Percentiles rank a stretch among this genome's conserved stretches.
Evolutionary conservation across 2,329 filamentous ascomycete genomes (phyloP).

Genomic region (Arthrinium phaeospermum): DNA sequence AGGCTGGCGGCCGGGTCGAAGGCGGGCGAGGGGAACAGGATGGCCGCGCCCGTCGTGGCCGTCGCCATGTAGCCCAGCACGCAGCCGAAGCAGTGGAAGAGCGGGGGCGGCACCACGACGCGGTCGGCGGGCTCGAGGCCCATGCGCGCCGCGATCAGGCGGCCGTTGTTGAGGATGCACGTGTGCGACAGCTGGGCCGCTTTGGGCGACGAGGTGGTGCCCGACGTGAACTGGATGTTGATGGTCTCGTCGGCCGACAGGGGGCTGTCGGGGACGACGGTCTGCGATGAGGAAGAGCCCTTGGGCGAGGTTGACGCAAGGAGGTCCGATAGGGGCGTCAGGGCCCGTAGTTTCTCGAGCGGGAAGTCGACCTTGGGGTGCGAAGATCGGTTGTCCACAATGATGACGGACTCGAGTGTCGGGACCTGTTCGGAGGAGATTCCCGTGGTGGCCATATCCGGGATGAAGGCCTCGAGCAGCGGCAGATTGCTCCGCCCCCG

Average conservation of each 20-base stretch:
- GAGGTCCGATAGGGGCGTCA: conserved; percentile 54
- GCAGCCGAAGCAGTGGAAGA: conserved; percentile 91
- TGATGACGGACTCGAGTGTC: conserved; percentile 71
- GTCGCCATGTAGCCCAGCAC: conserved; percentile 97
- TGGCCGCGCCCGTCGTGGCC: conserved; percentile 76
- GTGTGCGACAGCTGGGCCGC: conserved; percentile 87
- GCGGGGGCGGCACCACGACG: conserved; percentile 83
- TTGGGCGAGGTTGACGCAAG: background rate
- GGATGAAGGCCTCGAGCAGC: conserved; percentile 52
- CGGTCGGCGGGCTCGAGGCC: conserved; percentile 74
- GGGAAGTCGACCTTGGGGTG: conserved; percentile 53
- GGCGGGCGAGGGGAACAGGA: conserved; percentile 85
- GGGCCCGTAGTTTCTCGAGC: conserved; percentile 45
- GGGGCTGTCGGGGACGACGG: conserved; percentile 50
- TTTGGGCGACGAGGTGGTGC: conserved; percentile 91
- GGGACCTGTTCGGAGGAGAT: conserved; percentile 62
- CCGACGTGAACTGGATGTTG: conserved; percentile 97
- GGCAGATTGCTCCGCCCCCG: conserved; percentile 58
- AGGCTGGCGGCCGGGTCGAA: conserved; percentile 82
- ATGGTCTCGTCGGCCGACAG: conserved; percentile 72
- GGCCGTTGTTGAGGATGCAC: conserved; percentile 91
- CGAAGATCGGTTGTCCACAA: conserved; percentile 75
- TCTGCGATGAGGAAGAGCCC: conserved; percentile 33
- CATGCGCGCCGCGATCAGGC: conserved; percentile 85
- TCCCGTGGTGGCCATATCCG: conserved; percentile 42